phyloP scores from a whole-genome alignment of 2,329 filamentous ascomycete genomes.

The Blastomyces gilchristii region DNA sequence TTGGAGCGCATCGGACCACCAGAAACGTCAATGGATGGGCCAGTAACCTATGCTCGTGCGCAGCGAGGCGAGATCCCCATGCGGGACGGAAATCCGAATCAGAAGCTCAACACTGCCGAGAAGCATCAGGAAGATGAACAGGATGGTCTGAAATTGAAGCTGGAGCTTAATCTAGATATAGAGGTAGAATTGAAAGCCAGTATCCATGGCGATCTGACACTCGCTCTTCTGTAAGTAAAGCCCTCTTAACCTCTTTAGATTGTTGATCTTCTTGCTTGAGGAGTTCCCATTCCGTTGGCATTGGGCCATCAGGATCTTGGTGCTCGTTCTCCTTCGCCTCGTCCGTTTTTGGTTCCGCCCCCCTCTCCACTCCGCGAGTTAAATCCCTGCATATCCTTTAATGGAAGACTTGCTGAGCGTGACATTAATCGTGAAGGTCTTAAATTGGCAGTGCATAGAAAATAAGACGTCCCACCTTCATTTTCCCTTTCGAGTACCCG shows the following conservation, averaged over 20 bases:
- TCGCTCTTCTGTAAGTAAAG: constrained; percentile 39
- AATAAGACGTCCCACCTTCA: neutral
- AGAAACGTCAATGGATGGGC: constrained; percentile 47
- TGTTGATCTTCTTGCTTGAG: neutral
- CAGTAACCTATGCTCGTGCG: constrained; percentile 45
- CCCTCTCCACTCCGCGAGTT: constrained; percentile 1
- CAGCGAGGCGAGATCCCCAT: constrained; percentile 47
- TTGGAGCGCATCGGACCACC: constrained; percentile 49
- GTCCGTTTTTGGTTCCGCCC: constrained; percentile 4
- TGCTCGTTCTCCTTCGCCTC: neutral
- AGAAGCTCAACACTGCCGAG: constrained; percentile 26
- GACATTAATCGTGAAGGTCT: constrained; percentile 6
- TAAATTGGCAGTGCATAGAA: constrained; percentile 8
- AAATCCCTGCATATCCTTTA: neutral
- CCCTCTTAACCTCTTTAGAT: neutral
- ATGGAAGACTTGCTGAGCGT: constrained; percentile 5
- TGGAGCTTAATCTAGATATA: constrained; percentile 53
- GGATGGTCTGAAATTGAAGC: constrained; percentile 43
- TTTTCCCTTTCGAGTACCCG: neutral
- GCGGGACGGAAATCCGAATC: constrained; percentile 42
- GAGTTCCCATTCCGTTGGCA: neutral
- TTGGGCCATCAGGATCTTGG: no score
- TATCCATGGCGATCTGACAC: constrained; percentile 54
- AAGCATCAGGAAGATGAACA: constrained; percentile 24
- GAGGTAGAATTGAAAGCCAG: constrained; percentile 56